Percentiles rank a stretch among this genome's conserved stretches.
Conservation (phyloP, 257 asterid species). For the Solanum sitiens region DNA sequence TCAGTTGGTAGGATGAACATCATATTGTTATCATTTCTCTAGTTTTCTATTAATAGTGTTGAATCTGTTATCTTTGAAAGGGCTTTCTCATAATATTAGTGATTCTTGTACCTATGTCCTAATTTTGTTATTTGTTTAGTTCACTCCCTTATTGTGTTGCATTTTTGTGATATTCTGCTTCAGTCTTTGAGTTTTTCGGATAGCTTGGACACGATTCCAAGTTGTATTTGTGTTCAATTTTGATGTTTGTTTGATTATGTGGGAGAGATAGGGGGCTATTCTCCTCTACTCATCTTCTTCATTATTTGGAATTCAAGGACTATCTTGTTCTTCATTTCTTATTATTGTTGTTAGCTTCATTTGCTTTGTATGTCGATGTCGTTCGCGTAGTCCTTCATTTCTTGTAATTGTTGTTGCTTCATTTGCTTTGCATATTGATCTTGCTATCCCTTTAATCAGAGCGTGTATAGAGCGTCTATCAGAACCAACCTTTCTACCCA, state of each 20-base stretch:
- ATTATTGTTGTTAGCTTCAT: neutral
- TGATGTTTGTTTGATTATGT: neutral
- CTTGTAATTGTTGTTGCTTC: neutral
- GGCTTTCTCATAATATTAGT: neutral
- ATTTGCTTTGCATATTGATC: neutral
- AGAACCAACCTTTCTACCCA: too few relatives aligned
- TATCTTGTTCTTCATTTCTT: neutral
- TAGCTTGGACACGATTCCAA: neutral
- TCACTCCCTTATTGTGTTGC: neutral
- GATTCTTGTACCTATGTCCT: neutral
- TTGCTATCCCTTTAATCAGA: neutral
- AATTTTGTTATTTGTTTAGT: neutral
- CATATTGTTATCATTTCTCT: neutral
- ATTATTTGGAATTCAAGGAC: neutral
- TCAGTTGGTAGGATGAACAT: neutral
- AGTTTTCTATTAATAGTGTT: neutral
- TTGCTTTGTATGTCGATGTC: neutral
- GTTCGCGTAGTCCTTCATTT: too few relatives aligned
- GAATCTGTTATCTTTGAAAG: neutral
- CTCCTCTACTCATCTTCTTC: neutral
- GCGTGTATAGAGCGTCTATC: too few relatives aligned
- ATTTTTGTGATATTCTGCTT: neutral
- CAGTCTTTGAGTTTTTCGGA: neutral
- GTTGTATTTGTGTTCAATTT: neutral
- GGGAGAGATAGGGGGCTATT: neutral